Evolutionary conservation across 169 alveolate species (phyloP).

Genomic region (Babesia bigemina): DNA sequence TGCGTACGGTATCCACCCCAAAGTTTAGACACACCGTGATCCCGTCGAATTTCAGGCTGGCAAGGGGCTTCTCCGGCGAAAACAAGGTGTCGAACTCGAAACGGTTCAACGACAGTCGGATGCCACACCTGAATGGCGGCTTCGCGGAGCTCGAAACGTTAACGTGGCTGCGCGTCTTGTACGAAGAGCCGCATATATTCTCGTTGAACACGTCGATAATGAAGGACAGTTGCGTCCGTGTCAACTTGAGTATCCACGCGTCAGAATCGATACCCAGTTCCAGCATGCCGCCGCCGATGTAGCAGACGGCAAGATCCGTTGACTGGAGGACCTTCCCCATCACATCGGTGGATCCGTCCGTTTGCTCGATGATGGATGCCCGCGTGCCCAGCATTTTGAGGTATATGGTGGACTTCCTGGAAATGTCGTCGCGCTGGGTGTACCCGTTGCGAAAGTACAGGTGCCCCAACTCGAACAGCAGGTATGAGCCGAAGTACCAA

Average conservation of each 20-base stretch:
- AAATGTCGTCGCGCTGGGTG: constrained; percentile 43
- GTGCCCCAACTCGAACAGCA: constrained; percentile 72
- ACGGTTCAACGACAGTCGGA: constrained; percentile 35
- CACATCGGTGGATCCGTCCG: constrained; percentile 34
- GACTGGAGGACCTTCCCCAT: constrained; percentile 56
- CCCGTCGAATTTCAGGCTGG: constrained; percentile 28
- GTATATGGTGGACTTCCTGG: constrained; percentile 34
- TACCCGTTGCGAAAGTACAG: constrained; percentile 70
- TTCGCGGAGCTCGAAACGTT: constrained; percentile 24
- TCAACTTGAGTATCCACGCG: constrained; percentile 59
- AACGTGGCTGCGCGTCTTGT: constrained; percentile 14
- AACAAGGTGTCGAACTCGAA: constrained; percentile 36
- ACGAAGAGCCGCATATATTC: constrained; percentile 50
- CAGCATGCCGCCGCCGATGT: constrained; percentile 62
- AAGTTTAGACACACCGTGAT: constrained; percentile 63
- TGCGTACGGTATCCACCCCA: constrained; percentile 37
- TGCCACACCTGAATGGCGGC: constrained; percentile 17
- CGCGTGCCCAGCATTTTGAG: constrained; percentile 66
- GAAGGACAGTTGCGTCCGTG: constrained; percentile 46
- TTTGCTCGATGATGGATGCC: constrained; percentile 59
- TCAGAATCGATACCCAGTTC: constrained; percentile 63
- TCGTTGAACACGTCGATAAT: constrained; percentile 63
- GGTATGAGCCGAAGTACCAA: constrained; percentile 66
- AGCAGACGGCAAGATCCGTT: constrained; percentile 61
- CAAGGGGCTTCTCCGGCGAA: constrained; percentile 44